Evolutionary conservation across 2,329 filamentous ascomycete species (phyloP), one percentile per base, ranked within the genome.

Genomic region (Leptographium procerum): DNA sequence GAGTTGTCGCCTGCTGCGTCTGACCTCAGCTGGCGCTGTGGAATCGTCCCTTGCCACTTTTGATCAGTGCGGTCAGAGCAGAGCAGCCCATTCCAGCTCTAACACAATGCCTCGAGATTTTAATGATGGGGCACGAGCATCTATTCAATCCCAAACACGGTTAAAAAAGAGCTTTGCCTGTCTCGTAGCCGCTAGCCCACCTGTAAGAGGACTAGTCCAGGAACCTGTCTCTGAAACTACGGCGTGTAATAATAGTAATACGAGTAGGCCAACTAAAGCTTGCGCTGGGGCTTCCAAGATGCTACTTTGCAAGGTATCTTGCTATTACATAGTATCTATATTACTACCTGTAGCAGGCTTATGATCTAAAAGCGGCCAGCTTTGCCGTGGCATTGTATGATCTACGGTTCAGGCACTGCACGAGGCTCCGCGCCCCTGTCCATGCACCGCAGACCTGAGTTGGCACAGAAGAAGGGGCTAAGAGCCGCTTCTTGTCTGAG

Each of bases 151-250:
- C n/a, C n/a, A n/a, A n/a, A n/a, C n/a, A n/a, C n/a, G n/a, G n/a
- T n/a, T n/a, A n/a, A n/a, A n/a, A n/a, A n/a, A 57, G 47, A 47
- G 33, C 52, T 33, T 31, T 36, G n/a, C n/a, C 34, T 22, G 11
- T 51, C 34, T 52, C 33, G 13, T 22, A 45, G 26, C 28, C 22
- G 19, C 47, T 28, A 47, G 55, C 60, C 57, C 62, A 43, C 26
- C 64, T 62, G 45, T 54, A 65, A 65, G 33, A 51, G 63, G 64
- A 55, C 58, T 65, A 65, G 64, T 57, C 59, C 63, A 64, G 64
- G 62, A 61, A 64, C 63, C 47, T 55, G 24, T 52, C 56, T 50
- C 47, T 50, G 24, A 48, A 50, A 50, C 47, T 50, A 22, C 22
- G 19, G 22, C 43, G 22, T 47, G 43, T 47, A 47, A 47, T 47